Conservation (phyloP, 257 asterid species). For the Datura wrightii region DNA sequence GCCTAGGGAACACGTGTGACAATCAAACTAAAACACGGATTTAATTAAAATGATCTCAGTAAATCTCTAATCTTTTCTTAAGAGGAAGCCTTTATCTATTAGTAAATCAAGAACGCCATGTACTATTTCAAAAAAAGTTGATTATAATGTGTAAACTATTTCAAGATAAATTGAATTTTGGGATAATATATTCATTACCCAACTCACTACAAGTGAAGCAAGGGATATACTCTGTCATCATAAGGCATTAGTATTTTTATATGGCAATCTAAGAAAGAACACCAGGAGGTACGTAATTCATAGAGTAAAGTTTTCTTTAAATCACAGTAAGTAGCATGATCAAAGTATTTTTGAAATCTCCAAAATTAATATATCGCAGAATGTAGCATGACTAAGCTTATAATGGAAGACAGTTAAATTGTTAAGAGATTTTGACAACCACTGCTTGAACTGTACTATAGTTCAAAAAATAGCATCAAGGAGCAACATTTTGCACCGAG, state of each 20-base stretch:
- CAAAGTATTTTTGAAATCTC: too few species aligned
- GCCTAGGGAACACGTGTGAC: too few species aligned
- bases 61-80: too few species aligned
- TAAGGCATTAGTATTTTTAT: neutral
- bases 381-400: neutral
- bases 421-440: neutral
- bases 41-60: too few species aligned
- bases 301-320: neutral
- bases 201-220: conserved; percentile 3
- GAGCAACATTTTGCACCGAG: neutral
- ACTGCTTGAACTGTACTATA: neutral
- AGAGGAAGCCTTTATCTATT: too few species aligned
- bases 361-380: too few species aligned
- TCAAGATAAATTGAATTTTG: neutral
- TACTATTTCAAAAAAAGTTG: neutral
- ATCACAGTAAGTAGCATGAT: neutral
- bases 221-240: neutral
- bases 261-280: conserved; percentile 11
- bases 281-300: neutral
- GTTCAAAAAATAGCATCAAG: neutral
- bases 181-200: neutral
- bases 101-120: neutral
- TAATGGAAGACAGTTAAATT: neutral
- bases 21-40: too few species aligned
- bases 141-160: neutral